These are phyloP conservation scores for Pichia deserticola DNA, from an alignment of 805 yeast genomes.

Conservation along the genomic window DNA sequence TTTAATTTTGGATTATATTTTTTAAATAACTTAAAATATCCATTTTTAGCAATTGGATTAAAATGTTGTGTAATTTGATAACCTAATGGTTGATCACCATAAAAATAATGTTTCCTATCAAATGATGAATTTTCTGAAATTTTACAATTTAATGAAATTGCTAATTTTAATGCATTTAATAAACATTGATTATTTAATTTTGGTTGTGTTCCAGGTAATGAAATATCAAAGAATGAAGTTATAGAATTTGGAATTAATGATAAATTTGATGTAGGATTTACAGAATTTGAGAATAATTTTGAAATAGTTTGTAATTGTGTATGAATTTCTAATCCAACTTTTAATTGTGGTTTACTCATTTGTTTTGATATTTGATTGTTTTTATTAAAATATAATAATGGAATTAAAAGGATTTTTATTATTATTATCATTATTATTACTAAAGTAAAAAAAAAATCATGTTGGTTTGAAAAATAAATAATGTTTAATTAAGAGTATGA, in stretches of 20 bases:
- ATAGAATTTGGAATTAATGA: constrained; percentile 53
- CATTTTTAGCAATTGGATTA: constrained; percentile 69
- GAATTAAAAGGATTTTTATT: too few relatives aligned
- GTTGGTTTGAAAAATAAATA: too few relatives aligned
- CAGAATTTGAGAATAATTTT: constrained; percentile 70
- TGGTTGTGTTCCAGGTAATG: constrained; percentile 93
- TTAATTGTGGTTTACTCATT: constrained; percentile 30
- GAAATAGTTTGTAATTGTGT: constrained; percentile 71
- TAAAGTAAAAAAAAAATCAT: too few relatives aligned
- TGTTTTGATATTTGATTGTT: background rate
- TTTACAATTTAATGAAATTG: constrained; percentile 56
- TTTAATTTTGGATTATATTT: constrained; percentile 43
- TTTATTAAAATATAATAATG: background rate
- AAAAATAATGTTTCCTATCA: constrained; percentile 93
- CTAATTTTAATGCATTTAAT: constrained; percentile 61
- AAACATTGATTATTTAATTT: constrained; percentile 67
- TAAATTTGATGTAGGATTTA: constrained; percentile 36
- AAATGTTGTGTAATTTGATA: constrained; percentile 92
- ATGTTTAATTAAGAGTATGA: too few relatives aligned
- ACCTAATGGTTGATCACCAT: constrained; percentile 94
- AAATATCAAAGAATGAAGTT: constrained; percentile 73
- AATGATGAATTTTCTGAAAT: constrained; percentile 56
- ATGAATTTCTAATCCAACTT: constrained; percentile 90
- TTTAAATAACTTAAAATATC: constrained; percentile 41
- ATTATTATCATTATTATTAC: too few relatives aligned